Evolutionary conservation across 192 early-diverging fungal species (phyloP).

Genomic region (Umbelopsis isabellina): DNA sequence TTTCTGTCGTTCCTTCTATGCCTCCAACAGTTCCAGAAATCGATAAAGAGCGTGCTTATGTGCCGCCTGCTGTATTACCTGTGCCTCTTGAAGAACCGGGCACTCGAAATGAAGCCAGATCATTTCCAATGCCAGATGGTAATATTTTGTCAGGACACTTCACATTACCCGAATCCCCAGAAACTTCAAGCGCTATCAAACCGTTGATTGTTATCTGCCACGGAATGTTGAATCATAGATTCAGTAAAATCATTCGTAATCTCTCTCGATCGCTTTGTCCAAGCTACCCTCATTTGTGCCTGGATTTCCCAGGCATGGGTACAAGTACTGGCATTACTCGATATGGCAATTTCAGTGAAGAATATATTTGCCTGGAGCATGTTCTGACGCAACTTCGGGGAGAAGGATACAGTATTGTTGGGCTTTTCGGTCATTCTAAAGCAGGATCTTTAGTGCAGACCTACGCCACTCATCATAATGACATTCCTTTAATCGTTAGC

Average conservation of each 20-base stretch:
- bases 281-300: constrained; percentile 40
- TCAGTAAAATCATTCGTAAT: constrained; percentile 36
- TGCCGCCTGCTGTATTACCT: not conserved
- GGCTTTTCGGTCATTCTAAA: constrained; percentile 57
- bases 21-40: constrained; percentile 3
- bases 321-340: constrained; percentile 52
- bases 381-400: constrained; percentile 41
- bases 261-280: constrained; percentile 26
- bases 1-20: not conserved
- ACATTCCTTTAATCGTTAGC: constrained; percentile 43
- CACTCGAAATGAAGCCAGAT: constrained; percentile 9
- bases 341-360: constrained; percentile 59
- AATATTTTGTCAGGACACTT: constrained; percentile 10
- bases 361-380: constrained; percentile 47
- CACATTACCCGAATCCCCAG: not conserved
- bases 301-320: constrained; percentile 65
- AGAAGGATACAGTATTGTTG: constrained; percentile 29
- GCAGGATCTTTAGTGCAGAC: constrained; percentile 53
- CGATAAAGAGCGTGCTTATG: constrained; percentile 1
- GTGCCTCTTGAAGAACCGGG: not conserved
- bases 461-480: constrained; percentile 47
- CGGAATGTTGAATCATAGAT: constrained; percentile 53
- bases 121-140: constrained; percentile 2
- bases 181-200: not conserved
- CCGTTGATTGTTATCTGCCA: constrained; percentile 53